Evolutionary conservation across 345 rosid genomes (phyloP).

Genomic region (Microthlaspi erraticum): DNA sequence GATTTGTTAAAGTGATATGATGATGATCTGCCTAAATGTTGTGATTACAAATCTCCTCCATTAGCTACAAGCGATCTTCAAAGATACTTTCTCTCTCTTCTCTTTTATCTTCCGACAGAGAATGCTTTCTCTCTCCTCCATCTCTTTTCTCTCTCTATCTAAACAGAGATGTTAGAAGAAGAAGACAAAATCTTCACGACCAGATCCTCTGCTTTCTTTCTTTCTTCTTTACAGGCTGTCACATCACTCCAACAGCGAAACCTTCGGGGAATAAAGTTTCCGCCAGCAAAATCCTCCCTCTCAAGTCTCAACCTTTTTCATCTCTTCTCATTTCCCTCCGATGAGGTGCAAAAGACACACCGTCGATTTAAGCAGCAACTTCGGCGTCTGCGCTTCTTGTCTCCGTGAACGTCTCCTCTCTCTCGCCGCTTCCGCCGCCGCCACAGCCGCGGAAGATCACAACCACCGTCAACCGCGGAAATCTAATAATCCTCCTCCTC

Average conservation of each 20-base stretch:
- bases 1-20: constrained; percentile 11
- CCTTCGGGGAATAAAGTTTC: not conserved
- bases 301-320: not conserved
- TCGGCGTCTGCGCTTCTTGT: constrained; percentile 90
- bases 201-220: constrained; percentile 25
- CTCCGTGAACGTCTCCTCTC: constrained; percentile 76
- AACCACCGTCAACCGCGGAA: constrained; percentile 31
- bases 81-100: constrained; percentile 20
- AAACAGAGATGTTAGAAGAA: constrained; percentile 27
- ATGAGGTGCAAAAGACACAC: constrained; percentile 88
- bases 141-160: constrained; percentile 26
- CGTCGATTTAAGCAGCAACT: constrained; percentile 64
- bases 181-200: constrained; percentile 43
- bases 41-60: constrained; percentile 31
- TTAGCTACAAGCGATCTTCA: constrained; percentile 20
- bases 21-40: constrained; percentile 30
- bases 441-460: constrained; percentile 39
- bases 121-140: constrained; percentile 7
- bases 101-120: constrained; percentile 20
- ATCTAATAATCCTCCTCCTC: constrained; percentile 44
- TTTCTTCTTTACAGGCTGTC: constrained; percentile 38
- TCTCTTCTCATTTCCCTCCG: constrained; percentile 10
- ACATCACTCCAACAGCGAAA: constrained; percentile 34
- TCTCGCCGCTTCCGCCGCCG: constrained; percentile 63
- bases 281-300: not conserved